Evolutionary conservation across 805 yeast genomes (phyloP).

Genomic region (Pichia scutulata): DNA sequence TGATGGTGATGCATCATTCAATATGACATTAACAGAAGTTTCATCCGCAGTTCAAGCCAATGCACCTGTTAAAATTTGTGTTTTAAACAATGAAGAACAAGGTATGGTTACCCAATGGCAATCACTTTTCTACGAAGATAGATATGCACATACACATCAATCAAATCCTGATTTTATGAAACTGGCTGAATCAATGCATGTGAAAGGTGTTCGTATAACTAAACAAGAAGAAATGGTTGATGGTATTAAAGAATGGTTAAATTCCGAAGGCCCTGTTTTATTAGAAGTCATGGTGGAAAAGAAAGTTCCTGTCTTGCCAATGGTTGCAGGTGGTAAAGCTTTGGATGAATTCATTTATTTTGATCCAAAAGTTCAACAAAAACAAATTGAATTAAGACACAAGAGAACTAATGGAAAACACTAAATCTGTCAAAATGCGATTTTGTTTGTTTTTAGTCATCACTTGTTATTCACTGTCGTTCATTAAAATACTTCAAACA

Average conservation of each 20-base stretch:
- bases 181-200: slow-evolving; percentile 90
- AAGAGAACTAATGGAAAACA: slow-evolving; percentile 70
- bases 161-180: slow-evolving; percentile 88
- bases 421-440: slow-evolving; percentile 24
- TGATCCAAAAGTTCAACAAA: slow-evolving; percentile 73
- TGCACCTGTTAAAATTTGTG: slow-evolving; percentile 83
- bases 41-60: slow-evolving; percentile 90
- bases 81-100: slow-evolving; percentile 95
- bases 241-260: slow-evolving; percentile 62
- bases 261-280: slow-evolving; percentile 73
- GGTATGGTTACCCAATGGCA: slow-evolving; percentile 99
- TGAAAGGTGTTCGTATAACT: slow-evolving; percentile 69
- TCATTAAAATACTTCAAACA: not conserved
- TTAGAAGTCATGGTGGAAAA: slow-evolving; percentile 86
- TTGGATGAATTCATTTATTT: slow-evolving; percentile 86
- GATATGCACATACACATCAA: slow-evolving; percentile 98
- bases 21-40: slow-evolving; percentile 92
- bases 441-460: not conserved
- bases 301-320: slow-evolving; percentile 94
- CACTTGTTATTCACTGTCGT: not conserved
- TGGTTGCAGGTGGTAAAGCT: slow-evolving; percentile 96
- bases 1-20: slow-evolving; percentile 99
- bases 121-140: slow-evolving; percentile 90
- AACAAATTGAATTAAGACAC: slow-evolving; percentile 58
- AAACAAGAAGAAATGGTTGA: slow-evolving; percentile 58